Evolutionary conservation across 2,329 filamentous ascomycete species (phyloP).

Genomic region (Aureobasidium sp.): DNA sequence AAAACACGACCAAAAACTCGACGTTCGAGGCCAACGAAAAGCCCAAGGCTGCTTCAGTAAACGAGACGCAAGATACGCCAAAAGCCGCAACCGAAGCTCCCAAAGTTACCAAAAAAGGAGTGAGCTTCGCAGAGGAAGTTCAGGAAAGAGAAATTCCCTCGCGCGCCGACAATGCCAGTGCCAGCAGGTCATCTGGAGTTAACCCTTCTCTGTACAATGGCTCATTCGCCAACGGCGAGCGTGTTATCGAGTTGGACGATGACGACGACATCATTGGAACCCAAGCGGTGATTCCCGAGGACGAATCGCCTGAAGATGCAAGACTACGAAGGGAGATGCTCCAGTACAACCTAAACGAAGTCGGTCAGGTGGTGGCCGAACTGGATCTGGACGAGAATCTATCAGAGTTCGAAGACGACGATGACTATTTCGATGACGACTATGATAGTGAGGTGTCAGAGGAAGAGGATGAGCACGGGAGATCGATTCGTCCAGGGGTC

Average conservation of each 20-base stretch:
- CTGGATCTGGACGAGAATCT: slow-evolving; percentile 66
- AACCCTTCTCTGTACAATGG: slow-evolving; percentile 7
- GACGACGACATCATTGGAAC: slow-evolving; percentile 32
- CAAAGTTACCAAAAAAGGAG: slow-evolving; percentile 19
- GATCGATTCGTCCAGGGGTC: slow-evolving; percentile 58
- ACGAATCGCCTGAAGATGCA: slow-evolving; percentile 74
- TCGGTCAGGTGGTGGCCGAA: slow-evolving; percentile 87
- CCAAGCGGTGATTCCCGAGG: slow-evolving; percentile 54
- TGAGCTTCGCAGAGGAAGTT: slow-evolving; percentile 22
- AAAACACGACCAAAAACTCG: background rate
- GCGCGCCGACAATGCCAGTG: background rate
- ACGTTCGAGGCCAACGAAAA: background rate
- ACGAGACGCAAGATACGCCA: background rate
- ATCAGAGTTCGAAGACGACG: slow-evolving; percentile 42
- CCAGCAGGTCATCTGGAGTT: background rate
- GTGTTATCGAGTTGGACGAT: slow-evolving; percentile 36
- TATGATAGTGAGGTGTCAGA: slow-evolving; percentile 44
- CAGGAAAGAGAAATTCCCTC: slow-evolving; percentile 1
- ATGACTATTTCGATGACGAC: slow-evolving; percentile 37
- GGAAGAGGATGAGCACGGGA: slow-evolving; percentile 68
- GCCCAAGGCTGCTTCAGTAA: background rate
- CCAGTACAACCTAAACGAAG: slow-evolving; percentile 76
- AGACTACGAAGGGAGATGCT: slow-evolving; percentile 79
- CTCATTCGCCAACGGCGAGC: slow-evolving; percentile 20
- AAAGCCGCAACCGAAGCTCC: background rate